Base-by-base conservation (phyloP, 2,329 filamentous ascomycete genomes). In the Paraphaeosphaeria minitans region DNA sequence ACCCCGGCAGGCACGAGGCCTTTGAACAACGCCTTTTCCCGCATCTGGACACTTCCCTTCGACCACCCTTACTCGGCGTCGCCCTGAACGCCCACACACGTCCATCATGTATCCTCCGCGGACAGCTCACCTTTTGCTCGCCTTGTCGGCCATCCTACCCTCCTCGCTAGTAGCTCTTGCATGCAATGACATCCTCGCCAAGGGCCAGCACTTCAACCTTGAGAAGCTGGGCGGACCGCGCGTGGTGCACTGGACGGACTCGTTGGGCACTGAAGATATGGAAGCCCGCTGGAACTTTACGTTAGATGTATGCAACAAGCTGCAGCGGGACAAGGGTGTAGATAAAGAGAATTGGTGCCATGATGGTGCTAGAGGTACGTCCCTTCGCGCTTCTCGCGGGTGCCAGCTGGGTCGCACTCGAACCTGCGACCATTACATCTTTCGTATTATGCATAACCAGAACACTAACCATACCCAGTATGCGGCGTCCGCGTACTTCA, bases 211-310 rank as follows among this genome's bases (percentile, higher is more conserved):
- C 31, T 93, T 89, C 75, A 83, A 93, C 76, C 80, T 94, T 31
- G 80, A 80, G 27, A 76, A 81, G 62, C 83, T 93, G 8, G 81
- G 79, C 6, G 91, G 90, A 1, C 88, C 89, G 35, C 89, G 89
- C 73, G 85, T 87, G 0, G 87, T 92, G 39, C 83, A 91, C 69
- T 81, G 81, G 66, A 77, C 83, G 35, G 73, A 79, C 5, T 73
- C 78, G 21, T 58, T 73, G 9, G 70, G 70, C 8, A 82, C 83
- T 21, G 83, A 81, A 16, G 81, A 81, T 16, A 80, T 27, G 16
- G 51, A 85, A 29, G 82, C 81, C 60, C 95, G 95, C 75, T 92
- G 87, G 27, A 94, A 91, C 45, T 96, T 92, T 76, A 93, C 91
- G 0, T 73, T 96, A 57, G 90, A 96, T 69, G 82, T 96, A 50